Evolutionary conservation across 352 stramenopile genomes (phyloP), one percentile per base, ranked within the genome.

Genomic region (Pythium oligandrum): DNA sequence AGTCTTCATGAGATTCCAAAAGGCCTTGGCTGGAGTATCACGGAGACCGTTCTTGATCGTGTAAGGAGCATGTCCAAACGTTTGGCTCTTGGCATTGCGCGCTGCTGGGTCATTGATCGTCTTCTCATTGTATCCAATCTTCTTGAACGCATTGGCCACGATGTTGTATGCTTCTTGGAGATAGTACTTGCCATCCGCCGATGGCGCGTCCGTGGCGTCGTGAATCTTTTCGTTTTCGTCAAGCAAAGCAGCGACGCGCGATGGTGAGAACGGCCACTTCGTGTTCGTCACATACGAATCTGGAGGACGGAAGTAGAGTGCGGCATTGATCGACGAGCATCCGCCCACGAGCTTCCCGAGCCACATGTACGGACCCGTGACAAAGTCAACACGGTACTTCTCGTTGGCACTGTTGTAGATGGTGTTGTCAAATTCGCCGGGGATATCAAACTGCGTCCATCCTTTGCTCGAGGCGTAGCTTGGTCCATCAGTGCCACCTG

Each of bases 291-390:
- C 64, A 64, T 75, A 88, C 5, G 63, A 55, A 45, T 88, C 68
- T 0, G 77, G 64, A 1, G 74, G 71, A 32, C 82, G 75, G 50
- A 95, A 83, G 68, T 92, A 93, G 4, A 96, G 71, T 59, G 87
- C 84, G 37, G 65, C 83, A 56, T 96, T 95, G 61, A 95, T 85
- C 10, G 75, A 85, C 26, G 75, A 90, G 44, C 73, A 92, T 12
- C 86, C 88, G 46, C 86, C 88, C 0, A 96, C 64, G 32, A 85
- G 68, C 62, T 93, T 92, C 37, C 83, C 86, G 11, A 87, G 64
- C 59, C 65, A 87, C 64, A 76, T 69, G 54, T 78, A 69, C 8
- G 53, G 40, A 45, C 66, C 75, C 17, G 46, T 64, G 61, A 85
- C 63, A 63, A 62, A 85, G 42, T 87, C 70, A 5, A 78, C 61